Conservation (phyloP, 2,329 filamentous ascomycete species). For the Emydomyces testavorans region DNA sequence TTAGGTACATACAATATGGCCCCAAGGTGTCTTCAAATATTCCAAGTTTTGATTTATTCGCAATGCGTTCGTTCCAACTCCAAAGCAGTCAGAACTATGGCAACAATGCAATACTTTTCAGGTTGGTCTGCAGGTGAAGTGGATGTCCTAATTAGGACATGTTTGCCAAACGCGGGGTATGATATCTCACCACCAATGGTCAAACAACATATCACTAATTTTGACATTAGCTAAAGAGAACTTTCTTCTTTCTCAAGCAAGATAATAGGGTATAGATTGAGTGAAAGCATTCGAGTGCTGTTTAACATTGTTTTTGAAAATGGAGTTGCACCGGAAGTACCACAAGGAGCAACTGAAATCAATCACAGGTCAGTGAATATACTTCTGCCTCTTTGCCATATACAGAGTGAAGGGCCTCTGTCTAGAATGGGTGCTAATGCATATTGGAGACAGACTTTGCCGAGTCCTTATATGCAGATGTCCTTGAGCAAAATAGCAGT, state of each 20-base stretch:
- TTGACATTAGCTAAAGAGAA: not conserved
- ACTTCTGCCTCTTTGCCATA: not conserved
- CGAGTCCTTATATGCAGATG: not conserved
- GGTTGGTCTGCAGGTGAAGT: not conserved
- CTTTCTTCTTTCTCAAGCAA: not conserved
- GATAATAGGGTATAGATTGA: not conserved
- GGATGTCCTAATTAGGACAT: conserved; percentile 8
- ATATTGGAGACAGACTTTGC: conserved; percentile 5
- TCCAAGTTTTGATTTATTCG: no score
- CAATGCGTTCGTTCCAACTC: not conserved
- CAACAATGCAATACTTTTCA: not conserved
- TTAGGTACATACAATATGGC: no score
- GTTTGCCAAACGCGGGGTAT: not conserved
- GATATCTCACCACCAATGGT: not conserved
- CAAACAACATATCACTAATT: not conserved
- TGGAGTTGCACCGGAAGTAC: conserved; percentile 1
- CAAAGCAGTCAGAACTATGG: not conserved
- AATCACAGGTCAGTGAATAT: conserved; percentile 1
- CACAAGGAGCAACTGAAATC: conserved; percentile 3
- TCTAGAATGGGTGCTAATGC: not conserved
- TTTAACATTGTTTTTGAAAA: not conserved
- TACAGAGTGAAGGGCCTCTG: no score
- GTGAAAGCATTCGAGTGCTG: not conserved
- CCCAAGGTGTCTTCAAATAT: no score
- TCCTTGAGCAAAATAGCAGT: not conserved